Evolutionary conservation across 1,284 basidiomycete genomes (phyloP), one percentile per base, ranked within the genome.

Genomic region (Tilletia horrida): DNA sequence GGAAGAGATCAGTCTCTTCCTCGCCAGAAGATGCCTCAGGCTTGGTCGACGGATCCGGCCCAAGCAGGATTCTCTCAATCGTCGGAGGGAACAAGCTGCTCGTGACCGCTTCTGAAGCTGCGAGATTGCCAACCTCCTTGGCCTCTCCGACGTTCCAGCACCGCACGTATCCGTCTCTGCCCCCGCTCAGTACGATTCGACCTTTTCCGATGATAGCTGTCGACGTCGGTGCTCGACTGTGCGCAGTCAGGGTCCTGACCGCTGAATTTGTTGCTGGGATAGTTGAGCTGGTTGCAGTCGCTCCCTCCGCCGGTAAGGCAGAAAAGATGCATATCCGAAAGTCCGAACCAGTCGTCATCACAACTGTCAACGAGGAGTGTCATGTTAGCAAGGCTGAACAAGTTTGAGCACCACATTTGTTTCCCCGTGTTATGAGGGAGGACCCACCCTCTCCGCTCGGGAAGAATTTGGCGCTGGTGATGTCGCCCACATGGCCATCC

Each of bases 271-370:
- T 21, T 2, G 55, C 8, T 21, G 55, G 29, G 6, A 16, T 16
- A 31, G 29, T 18, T 29, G 25, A 27, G 13, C 13, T 21, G 3
- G n/a, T 7, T 7, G 21, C 50, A 27, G 21, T 52, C 3, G 50
- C 6, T 8, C 4, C 55, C 25, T 31, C 29, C 25, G 25, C 23
- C 6, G 29, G 25, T 78, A 69, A 8, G 73, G 88, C 87, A 35
- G 88, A 85, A 35, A 89, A 85, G 69, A 91, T 85, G 25, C 85
- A 81, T 2, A 89, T 80, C 0, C 86, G 83, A 71, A 89, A 88
- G 77, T 90, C 89, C 11, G 86, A 84, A 27, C 88, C 86, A 0
- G 88, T 86, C 7, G 90, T 85, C 14, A 91, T 82, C 86, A 84
- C 69, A 9, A 80, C 78, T 68, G 29, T n/a, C 18, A 88, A 88